Conservation (phyloP, 495 filamentous ascomycete species). For the Apiosordaria backusii region DNA sequence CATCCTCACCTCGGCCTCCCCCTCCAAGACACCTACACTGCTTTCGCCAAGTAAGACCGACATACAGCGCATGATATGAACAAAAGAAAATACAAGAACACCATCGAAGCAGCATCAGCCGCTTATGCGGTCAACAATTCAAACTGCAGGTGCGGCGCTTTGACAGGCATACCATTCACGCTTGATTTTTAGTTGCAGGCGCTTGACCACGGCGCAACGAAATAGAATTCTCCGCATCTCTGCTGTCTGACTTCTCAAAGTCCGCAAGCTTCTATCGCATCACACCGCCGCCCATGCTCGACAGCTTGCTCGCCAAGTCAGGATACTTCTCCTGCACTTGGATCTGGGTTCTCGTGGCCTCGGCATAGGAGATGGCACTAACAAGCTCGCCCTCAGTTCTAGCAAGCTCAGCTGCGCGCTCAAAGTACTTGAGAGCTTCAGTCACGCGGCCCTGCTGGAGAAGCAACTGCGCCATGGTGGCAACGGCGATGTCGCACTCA, state of each 20-base stretch:
- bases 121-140: neutral
- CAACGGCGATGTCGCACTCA: slow-evolving; percentile 97
- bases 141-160: neutral
- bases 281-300: slow-evolving; percentile 57
- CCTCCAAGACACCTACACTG: no score
- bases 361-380: slow-evolving; percentile 94
- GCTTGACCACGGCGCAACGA: neutral
- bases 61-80: neutral
- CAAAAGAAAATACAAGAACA: neutral
- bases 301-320: slow-evolving; percentile 79
- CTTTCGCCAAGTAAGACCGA: neutral
- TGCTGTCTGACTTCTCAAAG: neutral
- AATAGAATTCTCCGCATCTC: neutral
- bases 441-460: slow-evolving; percentile 96
- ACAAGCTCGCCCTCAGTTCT: slow-evolving; percentile 92
- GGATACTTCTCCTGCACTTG: slow-evolving; percentile 98
- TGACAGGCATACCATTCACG: neutral
- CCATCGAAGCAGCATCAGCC: neutral
- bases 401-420: slow-evolving; percentile 92
- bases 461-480: slow-evolving; percentile 98
- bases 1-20: no score
- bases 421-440: slow-evolving; percentile 94
- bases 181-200: neutral
- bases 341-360: slow-evolving; percentile 93
- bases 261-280: slow-evolving; percentile 22